Evolutionary conservation across 179 eudicot genomes (phyloP).

Genomic region (Corrigiola litoralis): DNA sequence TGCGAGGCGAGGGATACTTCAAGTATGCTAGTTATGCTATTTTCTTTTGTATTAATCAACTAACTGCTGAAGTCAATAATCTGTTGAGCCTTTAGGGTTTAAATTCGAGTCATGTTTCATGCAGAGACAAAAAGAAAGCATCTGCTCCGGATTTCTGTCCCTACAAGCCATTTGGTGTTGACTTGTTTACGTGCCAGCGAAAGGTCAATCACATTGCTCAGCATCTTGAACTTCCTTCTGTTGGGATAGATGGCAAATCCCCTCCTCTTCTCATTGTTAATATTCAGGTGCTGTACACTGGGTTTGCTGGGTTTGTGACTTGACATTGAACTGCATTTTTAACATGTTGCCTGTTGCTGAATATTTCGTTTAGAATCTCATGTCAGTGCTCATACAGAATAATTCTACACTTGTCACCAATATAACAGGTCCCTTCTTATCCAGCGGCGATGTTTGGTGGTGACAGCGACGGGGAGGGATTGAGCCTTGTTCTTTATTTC

Average conservation of each 20-base stretch:
- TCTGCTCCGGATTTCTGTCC: constrained; percentile 54
- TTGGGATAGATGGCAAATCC: constrained; percentile 31
- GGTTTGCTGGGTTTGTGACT: background rate
- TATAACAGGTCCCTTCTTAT: constrained; percentile 71
- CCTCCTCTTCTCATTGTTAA: constrained; percentile 69
- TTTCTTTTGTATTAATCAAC: background rate
- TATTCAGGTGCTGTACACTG: constrained; percentile 46
- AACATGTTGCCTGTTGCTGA: no score
- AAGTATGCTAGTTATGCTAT: constrained; percentile 34
- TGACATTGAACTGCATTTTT: background rate
- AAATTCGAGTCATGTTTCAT: background rate
- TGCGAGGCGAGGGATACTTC: constrained; percentile 60
- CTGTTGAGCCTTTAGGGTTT: background rate
- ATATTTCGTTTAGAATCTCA: no score
- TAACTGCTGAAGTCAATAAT: background rate
- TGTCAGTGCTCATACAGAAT: background rate
- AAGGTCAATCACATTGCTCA: constrained; percentile 79
- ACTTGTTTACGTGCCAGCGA: constrained; percentile 53
- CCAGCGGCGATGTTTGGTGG: constrained; percentile 73
- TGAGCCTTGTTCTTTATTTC: constrained; percentile 81
- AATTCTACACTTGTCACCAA: constrained; percentile 5
- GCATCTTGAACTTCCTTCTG: constrained; percentile 68
- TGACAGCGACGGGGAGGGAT: constrained; percentile 77
- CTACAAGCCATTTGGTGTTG: constrained; percentile 65
- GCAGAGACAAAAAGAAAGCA: constrained; percentile 67